Evolutionary conservation across 345 rosid genomes (phyloP).

Genomic region (Aquilaria malaccensis): DNA sequence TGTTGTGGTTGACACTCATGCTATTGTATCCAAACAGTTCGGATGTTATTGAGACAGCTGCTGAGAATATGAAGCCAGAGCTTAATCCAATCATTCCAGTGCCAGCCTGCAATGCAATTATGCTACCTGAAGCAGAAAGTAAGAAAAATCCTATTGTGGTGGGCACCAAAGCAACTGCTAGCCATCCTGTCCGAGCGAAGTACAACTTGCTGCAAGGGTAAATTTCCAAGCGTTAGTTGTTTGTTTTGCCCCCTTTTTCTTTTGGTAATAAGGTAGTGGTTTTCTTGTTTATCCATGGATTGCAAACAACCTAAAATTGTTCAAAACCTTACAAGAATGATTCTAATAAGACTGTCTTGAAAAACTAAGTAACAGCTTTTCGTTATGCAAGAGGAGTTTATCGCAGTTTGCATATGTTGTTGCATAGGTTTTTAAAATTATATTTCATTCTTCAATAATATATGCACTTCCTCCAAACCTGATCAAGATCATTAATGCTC

Average conservation of each 20-base stretch:
- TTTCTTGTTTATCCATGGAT: background rate
- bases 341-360: background rate
- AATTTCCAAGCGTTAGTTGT: constrained; percentile 11
- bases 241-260: background rate
- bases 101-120: constrained; percentile 28
- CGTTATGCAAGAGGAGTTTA: constrained; percentile 1
- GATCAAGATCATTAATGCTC: background rate
- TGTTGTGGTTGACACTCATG: constrained; percentile 78
- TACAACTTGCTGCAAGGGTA: constrained; percentile 56
- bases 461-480: background rate
- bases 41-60: constrained; percentile 77
- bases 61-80: constrained; percentile 69
- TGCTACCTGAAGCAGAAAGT: constrained; percentile 42
- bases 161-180: constrained; percentile 56
- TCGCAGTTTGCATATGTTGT: background rate
- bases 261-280: too few relatives aligned
- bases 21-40: constrained; percentile 83
- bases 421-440: background rate
- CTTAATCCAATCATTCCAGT: constrained; percentile 65
- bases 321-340: background rate
- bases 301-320: background rate
- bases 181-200: constrained; percentile 82
- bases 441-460: background rate
- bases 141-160: constrained; percentile 62
- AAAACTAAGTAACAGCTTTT: background rate